These are phyloP conservation scores for Secale cereale DNA, from an alignment of 176 grass and related monocot genomes.

Conservation along the genomic window DNA sequence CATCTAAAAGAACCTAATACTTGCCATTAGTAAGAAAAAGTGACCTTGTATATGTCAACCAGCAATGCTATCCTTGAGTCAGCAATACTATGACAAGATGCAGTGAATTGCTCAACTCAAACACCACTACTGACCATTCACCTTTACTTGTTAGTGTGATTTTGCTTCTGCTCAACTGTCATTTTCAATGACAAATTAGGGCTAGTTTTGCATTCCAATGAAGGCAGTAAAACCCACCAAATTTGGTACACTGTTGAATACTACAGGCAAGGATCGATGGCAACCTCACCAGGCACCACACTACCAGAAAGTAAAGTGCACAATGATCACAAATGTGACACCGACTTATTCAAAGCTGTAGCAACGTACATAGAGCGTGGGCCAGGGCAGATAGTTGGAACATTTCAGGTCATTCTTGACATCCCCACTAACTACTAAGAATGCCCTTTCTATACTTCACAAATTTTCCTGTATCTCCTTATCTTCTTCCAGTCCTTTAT, in stretches of 20 bases:
- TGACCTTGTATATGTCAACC: not conserved
- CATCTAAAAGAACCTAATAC: constrained; percentile 12
- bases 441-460: not conserved
- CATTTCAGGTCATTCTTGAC: constrained; percentile 1
- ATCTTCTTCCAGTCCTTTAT: not conserved
- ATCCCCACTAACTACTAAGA: not conserved
- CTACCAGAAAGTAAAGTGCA: not conserved
- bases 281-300: not conserved
- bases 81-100: not conserved
- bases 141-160: not conserved
- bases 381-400: not conserved
- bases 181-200: not conserved
- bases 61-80: not conserved
- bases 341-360: not conserved
- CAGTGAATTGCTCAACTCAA: not conserved
- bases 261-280: not conserved
- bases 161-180: not conserved
- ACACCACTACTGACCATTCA: not conserved
- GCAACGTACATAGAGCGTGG: not conserved
- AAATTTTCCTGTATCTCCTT: not conserved
- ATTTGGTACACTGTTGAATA: not conserved
- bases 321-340: not conserved
- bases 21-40: not conserved
- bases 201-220: not conserved
- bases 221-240: not conserved